Base-by-base conservation (phyloP, 1,284 basidiomycete species). In the Sanghuangporus sanghuang region DNA sequence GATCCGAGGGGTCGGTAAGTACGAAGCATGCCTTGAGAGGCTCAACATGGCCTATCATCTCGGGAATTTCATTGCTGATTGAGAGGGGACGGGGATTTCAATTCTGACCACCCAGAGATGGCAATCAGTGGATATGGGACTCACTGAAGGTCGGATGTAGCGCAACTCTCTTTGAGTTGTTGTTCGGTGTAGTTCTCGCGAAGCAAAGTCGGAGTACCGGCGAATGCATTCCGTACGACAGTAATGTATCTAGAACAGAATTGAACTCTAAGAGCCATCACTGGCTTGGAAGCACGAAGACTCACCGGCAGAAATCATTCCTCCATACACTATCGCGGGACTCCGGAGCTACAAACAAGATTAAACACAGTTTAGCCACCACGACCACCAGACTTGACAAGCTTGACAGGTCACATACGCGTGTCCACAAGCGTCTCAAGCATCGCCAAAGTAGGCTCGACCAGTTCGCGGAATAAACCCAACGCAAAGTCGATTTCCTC, bases 231-330 rank as follows among this genome's bases (percentile, higher is more conserved):
- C 55, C 83, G 84, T 67, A 89, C 85, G 61, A 88, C 78, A 63
- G 80, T 85, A 57, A 90, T 70, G 71, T 86, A 81, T 38, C 88
- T 82, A 67, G 23, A 52, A 23, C 18, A 60, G 49, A 56, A 66
- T 48, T 38, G 32, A 39, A 48, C 23, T 50, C 36, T 40, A 23
- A 14, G 36, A 40, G 7, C 7, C 16, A 62, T 32, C 42, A 44
- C 2, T 35, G 62, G 55, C 27, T 32, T 32, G 27, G 27, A 32
- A 32, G 27, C 27, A 32, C 27, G 58, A 46, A 16, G 16, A 73
- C 79, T 59, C 48, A 86, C 86, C 87, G 84, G 75, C 94, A 96
- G 71, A 96, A 95, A 69, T 96, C 92, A 74, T 95, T 96, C 32
- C 89, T 84, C 95, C 95, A 97, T 14, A 79, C 69, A 23, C 81